phyloP scores from a whole-genome alignment of 2,329 filamentous ascomycete species.

The Byssochlamys sp. region DNA sequence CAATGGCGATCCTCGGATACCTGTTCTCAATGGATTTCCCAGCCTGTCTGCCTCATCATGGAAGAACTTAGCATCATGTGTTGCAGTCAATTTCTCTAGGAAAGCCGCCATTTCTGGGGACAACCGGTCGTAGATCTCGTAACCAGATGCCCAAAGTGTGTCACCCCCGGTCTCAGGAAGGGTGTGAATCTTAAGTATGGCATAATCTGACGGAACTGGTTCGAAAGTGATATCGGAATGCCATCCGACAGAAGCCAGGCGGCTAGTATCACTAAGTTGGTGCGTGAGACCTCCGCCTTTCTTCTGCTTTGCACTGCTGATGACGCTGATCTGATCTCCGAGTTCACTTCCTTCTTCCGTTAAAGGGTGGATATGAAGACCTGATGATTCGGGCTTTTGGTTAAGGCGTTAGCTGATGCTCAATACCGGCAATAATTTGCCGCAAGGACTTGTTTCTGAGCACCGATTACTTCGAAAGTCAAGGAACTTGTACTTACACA shows the following conservation, averaged over 20 bases:
- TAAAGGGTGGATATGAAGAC: slow-evolving; percentile 47
- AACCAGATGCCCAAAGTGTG: neutral
- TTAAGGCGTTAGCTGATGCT: neutral
- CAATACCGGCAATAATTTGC: neutral
- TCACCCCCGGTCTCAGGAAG: neutral
- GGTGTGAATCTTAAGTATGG: neutral
- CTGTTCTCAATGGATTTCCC: neutral
- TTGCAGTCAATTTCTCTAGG: neutral
- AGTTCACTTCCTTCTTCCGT: slow-evolving; percentile 45
- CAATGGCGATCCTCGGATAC: neutral
- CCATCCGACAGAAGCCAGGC: slow-evolving; percentile 2
- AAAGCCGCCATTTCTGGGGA: neutral
- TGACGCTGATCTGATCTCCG: slow-evolving; percentile 48
- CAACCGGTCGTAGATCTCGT: neutral
- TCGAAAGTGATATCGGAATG: neutral
- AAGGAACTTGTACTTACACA: slow-evolving; percentile 18
- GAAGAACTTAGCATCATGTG: neutral
- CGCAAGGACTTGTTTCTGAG: neutral
- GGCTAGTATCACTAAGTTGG: slow-evolving; percentile 4
- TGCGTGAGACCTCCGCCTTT: slow-evolving; percentile 36
- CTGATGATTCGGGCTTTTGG: slow-evolving; percentile 37
- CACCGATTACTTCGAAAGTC: no score
- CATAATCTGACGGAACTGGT: neutral
- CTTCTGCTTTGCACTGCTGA: slow-evolving; percentile 48
- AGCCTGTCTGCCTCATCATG: neutral